phyloP scores from a whole-genome alignment of 352 stramenopile species.

The Phytophthora aleatoria region DNA sequence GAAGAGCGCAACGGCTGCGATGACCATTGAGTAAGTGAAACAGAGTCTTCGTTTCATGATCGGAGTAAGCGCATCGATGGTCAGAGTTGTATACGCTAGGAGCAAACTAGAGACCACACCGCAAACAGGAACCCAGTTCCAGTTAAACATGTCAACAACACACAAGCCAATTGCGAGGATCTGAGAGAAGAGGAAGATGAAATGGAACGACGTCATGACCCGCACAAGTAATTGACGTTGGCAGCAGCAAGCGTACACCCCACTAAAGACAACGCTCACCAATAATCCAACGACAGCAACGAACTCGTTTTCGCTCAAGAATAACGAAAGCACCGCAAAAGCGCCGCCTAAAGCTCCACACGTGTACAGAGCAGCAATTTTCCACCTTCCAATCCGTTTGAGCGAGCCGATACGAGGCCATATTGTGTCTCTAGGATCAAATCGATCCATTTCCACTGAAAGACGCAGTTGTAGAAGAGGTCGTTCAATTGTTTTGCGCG shows the following conservation, averaged over 20 bases:
- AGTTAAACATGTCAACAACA: slow-evolving; percentile 10
- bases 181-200: not conserved
- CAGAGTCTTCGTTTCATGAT: slow-evolving; percentile 19
- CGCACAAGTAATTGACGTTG: slow-evolving; percentile 13
- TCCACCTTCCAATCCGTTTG: no score
- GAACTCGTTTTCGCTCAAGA: not conserved
- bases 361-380: no score
- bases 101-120: not conserved
- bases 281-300: not conserved
- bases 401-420: no score
- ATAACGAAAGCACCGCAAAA: not conserved
- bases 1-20: not conserved
- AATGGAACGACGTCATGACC: slow-evolving; percentile 14
- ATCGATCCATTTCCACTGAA: no score
- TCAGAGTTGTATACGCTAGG: not conserved
- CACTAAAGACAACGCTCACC: not conserved
- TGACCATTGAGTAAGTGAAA: slow-evolving; percentile 9
- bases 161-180: not conserved
- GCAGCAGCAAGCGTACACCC: not conserved
- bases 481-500: no score
- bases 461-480: no score
- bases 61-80: slow-evolving; percentile 21
- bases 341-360: slow-evolving; percentile 12
- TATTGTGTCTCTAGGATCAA: no score
- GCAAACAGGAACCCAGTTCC: slow-evolving; percentile 6